Base-by-base conservation (phyloP, 257 asterid genomes). In the Solanum tacnaense region DNA sequence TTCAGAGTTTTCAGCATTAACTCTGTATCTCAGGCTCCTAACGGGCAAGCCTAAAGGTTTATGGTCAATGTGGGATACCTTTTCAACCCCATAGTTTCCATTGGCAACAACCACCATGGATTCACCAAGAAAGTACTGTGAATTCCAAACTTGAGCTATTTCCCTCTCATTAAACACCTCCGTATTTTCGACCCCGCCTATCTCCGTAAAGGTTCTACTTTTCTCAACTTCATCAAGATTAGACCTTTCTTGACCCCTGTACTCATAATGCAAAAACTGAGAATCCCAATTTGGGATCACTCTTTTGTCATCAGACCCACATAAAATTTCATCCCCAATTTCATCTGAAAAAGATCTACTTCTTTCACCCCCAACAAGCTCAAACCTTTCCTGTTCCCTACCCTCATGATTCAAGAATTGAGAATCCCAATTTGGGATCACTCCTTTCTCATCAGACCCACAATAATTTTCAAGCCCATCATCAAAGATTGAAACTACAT, bases 31-130 rank as follows among this genome's bases (percentile, higher is more conserved):
- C 83, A 96, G 88, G 88, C 96, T 95, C 91, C 99, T 93, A 87
- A 94, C 84, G 7, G 98, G 98, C 91, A 96, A 89, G 90, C 95
- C 94, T 92, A 96, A 92, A 52, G 98, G 96, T 90, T 91, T 94
- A 90, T 92, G 90, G 81, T 93, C 94, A 90, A 90, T 87, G 83
- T 44, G 41, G 18, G 46, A 8, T 10, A 84, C 23, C 35, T 83
- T 58, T 36, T 70, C 71, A 71, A 35, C 58, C 60, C 88, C 87
- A 88, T 79, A 83, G 20, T 91, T 88, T 18, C 93, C 91, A 91
- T 91, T 90, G 83, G 94, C 91, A 67, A 94, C 93, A 90, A 93
- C 94, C 85, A 94, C 92, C 88, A 93, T 88, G 23, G 94, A 89
- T 89, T 95, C 94, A 20, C 93, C 95, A 74, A 89, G 90, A 68